Evolutionary conservation across 345 rosid species (phyloP), one percentile per base, ranked within the genome.

Genomic region (Lenwebbia sp.): DNA sequence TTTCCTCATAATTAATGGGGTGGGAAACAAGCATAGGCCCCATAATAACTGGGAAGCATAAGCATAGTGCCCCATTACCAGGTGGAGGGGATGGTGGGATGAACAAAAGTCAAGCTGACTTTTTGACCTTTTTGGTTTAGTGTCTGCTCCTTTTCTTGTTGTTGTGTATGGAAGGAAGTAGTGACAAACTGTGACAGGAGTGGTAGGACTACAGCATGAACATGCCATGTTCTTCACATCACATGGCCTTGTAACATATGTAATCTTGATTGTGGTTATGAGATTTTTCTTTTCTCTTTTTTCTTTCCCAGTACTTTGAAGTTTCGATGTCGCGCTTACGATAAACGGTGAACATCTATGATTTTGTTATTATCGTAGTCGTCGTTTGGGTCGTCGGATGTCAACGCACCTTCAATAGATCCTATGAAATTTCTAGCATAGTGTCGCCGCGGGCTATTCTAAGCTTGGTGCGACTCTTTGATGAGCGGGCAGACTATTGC

Each of bases 321-420:
- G 25, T 70, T 70, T 70, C 47, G 6, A 1, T 9, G 78, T 12
- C 78, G 10, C 78, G 40, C 40, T 65, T 10, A 9, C 4, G 41
- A 62, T 15, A 10, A 19, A 33, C 12, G 10, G 11, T 47, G 44
- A 8, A 65, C 25, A 33, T 70, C 25, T 19, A 17, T 37, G 21
- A 33, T 21, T 44, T 65, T 1, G 23, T 33, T 0, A 6, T 33
- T 1, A 5, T 62, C 0, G 25, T 9, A 0, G 14, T 50, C 17
- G 6, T 30, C 5, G 44, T 70, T 70, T 33, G 1, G 0, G 13
- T 10, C 7, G 25, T 21, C 7, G 6, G 37, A 33, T 19, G 25
- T 33, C 22, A 44, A 70, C 2, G 25, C 25, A 4, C 78, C 78
- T 33, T 17, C 12, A 10, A 49, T 10, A 10, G 51, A 49, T 49